Conservation (phyloP, 2,329 filamentous ascomycete genomes). For the Hymenotorrendiella dingleyae region DNA sequence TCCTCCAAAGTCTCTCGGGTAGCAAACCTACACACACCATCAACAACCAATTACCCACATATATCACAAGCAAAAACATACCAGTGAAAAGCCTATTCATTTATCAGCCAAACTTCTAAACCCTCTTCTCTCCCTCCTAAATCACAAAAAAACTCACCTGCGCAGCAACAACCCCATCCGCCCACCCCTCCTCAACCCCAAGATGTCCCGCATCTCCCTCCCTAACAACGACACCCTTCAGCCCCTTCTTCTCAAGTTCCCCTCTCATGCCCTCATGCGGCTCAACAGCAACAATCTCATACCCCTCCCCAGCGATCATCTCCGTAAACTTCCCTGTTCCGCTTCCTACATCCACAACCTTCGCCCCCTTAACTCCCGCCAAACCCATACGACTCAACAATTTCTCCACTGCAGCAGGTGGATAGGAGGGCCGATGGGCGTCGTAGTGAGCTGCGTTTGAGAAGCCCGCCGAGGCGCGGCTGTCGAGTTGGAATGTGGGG, state of each 20-base stretch:
- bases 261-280: constrained; percentile 62
- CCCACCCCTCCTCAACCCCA: constrained; percentile 49
- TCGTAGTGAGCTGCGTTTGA: constrained; percentile 60
- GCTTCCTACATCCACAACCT: constrained; percentile 58
- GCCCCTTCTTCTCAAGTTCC: constrained; percentile 51
- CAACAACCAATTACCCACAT: no score
- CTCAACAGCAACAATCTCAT: constrained; percentile 55
- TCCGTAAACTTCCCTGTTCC: constrained; percentile 69
- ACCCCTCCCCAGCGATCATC: constrained; percentile 53
- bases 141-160: constrained; percentile 5
- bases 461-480: constrained; percentile 45
- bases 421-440: constrained; percentile 61
- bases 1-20: constrained; percentile 55
- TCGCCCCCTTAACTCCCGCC: constrained; percentile 38
- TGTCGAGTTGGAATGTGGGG: constrained; percentile 20
- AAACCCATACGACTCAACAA: constrained; percentile 54
- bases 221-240: constrained; percentile 40
- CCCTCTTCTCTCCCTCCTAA: background rate
- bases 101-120: no score
- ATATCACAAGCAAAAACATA: constrained; percentile 11
- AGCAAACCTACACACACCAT: constrained; percentile 65
- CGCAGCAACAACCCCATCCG: constrained; percentile 51
- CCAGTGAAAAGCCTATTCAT: constrained; percentile 42
- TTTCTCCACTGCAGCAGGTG: constrained; percentile 47
- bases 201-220: constrained; percentile 55